phyloP scores from a whole-genome alignment of 83 land plant genomes.

The Picea engelmannii region DNA sequence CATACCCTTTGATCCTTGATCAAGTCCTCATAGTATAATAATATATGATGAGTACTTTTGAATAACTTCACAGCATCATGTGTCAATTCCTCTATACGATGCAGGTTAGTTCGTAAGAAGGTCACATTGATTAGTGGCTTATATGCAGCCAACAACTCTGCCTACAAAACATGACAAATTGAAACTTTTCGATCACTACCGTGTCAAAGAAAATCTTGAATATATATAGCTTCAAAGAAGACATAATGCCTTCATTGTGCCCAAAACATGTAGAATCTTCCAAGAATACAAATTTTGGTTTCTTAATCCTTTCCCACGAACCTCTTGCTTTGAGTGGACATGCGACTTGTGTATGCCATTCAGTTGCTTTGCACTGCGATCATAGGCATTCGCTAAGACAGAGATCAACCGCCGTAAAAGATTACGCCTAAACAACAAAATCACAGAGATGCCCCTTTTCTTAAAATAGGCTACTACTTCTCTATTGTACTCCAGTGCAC shows the following conservation, averaged over 20 bases:
- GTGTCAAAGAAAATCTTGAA: neutral
- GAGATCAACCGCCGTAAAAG: slow-evolving; percentile 55
- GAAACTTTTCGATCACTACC: neutral
- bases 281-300: neutral
- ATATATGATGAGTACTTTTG: slow-evolving; percentile 58
- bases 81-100: slow-evolving; percentile 38
- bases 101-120: slow-evolving; percentile 34
- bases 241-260: neutral
- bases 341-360: slow-evolving; percentile 77
- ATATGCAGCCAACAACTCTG: slow-evolving; percentile 61
- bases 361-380: slow-evolving; percentile 41
- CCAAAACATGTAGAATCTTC: neutral
- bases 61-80: slow-evolving; percentile 50
- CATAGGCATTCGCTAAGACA: slow-evolving; percentile 57
- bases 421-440: slow-evolving; percentile 55
- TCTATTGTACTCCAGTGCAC: slow-evolving; percentile 57
- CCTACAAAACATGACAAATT: slow-evolving; percentile 45
- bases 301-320: slow-evolving; percentile 9
- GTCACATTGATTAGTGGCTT: slow-evolving; percentile 59
- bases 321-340: slow-evolving; percentile 67
- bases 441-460: slow-evolving; percentile 29
- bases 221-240: neutral
- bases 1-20: slow-evolving; percentile 50
- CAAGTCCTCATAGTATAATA: slow-evolving; percentile 73
- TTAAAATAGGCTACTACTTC: slow-evolving; percentile 68